Conservation (phyloP, 208 protist genomes). For the Tetramitus jugosus region DNA sequence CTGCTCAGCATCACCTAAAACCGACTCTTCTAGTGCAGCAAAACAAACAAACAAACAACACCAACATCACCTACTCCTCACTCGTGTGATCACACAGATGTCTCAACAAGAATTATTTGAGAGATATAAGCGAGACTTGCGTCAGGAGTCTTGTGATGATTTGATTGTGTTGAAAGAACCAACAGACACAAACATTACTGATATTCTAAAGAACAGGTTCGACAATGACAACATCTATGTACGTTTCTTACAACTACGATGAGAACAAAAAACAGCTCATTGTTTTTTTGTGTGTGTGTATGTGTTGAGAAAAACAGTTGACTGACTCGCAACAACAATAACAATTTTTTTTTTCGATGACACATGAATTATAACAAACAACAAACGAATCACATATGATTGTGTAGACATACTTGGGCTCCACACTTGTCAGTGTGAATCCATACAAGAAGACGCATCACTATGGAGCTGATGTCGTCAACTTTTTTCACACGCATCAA, state of each 20-base stretch:
- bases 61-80: too few species aligned
- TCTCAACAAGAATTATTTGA: neutral
- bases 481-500: neutral
- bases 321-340: too few species aligned
- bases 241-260: neutral
- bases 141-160: neutral
- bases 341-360: too few species aligned
- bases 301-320: too few species aligned
- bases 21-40: too few species aligned
- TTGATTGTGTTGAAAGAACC: neutral
- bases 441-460: conserved; percentile 22
- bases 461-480: neutral
- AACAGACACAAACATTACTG: neutral
- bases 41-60: too few species aligned
- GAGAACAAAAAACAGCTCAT: too few species aligned
- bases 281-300: too few species aligned
- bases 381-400: too few species aligned
- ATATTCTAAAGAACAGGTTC: neutral
- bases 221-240: neutral
- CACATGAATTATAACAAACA: too few species aligned
- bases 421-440: conserved; percentile 46
- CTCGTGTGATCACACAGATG: too few species aligned
- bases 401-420: conserved; percentile 51
- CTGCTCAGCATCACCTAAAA: too few species aligned
- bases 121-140: conserved; percentile 12